Conservation (phyloP, 148 eudicot genomes). For the Amaranthus cruentus region DNA sequence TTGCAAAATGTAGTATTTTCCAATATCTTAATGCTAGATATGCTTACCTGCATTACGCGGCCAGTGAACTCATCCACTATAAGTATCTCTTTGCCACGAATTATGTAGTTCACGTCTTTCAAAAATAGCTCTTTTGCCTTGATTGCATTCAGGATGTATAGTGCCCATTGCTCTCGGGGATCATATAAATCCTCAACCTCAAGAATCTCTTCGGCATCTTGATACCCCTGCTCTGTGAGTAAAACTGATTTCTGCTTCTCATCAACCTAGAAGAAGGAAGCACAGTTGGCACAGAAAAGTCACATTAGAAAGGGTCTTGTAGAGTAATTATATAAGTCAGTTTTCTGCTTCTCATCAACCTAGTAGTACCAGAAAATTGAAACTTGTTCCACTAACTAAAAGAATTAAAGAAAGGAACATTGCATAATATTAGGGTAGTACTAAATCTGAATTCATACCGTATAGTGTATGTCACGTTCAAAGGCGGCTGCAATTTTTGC, state of each 20-base stretch:
- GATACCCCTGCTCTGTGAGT: conserved; percentile 98
- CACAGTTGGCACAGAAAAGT: not conserved
- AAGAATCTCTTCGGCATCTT: conserved; percentile 96
- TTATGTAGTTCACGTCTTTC: conserved; percentile 87
- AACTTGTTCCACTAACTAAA: not conserved
- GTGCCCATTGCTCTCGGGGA: conserved; percentile 99
- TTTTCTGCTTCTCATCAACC: not conserved
- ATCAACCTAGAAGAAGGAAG: conserved; percentile 67
- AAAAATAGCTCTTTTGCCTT: conserved; percentile 96
- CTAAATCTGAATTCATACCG: conserved; percentile 39
- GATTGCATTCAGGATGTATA: conserved; percentile 81
- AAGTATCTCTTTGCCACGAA: conserved; percentile 93
- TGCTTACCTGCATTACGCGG: conserved; percentile 92
- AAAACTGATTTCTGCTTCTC: conserved; percentile 91
- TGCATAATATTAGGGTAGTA: not conserved
- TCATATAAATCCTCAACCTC: conserved; percentile 91
- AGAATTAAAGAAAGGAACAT: not conserved
- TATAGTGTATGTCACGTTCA: conserved; percentile 92
- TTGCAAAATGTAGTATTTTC: not conserved
- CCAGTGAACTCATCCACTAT: conserved; percentile 99
- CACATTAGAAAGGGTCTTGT: not conserved
- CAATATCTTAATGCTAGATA: not conserved
- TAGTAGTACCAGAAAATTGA: not conserved
- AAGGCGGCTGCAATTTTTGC: conserved; percentile 94
- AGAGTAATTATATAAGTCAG: not conserved